Evolutionary conservation across 2,329 filamentous ascomycete genomes (phyloP).

Genomic region (Sporothrix curviconia): DNA sequence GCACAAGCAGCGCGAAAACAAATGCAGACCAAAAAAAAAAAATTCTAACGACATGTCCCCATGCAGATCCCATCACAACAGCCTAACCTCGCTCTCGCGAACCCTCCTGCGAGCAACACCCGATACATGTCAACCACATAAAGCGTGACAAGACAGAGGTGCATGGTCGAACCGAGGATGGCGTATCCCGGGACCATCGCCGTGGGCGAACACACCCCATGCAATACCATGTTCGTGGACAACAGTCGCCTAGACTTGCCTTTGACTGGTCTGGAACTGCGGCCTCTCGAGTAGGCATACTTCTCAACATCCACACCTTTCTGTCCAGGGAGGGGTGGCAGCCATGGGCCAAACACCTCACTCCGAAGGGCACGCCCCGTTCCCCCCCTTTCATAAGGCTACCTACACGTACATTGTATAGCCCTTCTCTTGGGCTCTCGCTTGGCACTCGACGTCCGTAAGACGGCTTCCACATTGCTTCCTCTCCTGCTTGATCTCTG

Average conservation of each 20-base stretch:
- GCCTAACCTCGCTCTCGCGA: no score
- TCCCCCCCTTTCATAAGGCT: neutral
- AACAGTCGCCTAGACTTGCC: conserved; percentile 2
- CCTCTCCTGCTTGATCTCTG: conserved; percentile 4
- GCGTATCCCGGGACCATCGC: no score
- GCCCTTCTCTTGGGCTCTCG: neutral
- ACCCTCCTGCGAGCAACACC: neutral
- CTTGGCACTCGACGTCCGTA: neutral
- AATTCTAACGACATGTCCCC: no score
- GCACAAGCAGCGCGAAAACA: no score
- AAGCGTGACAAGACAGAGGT: no score
- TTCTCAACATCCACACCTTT: neutral
- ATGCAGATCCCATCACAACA: neutral
- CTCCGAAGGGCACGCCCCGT: neutral
- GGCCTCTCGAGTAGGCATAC: neutral
- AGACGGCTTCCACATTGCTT: neutral
- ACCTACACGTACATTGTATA: neutral
- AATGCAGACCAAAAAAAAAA: no score
- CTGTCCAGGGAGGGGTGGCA: neutral
- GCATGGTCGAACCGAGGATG: neutral
- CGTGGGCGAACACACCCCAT: no score
- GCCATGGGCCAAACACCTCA: neutral
- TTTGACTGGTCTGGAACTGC: neutral
- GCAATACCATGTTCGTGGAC: no score
- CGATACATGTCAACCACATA: no score